Evolutionary conservation across 2,329 filamentous ascomycete species (phyloP).

Genomic region (Nannizziopsis arthrosporioides): DNA sequence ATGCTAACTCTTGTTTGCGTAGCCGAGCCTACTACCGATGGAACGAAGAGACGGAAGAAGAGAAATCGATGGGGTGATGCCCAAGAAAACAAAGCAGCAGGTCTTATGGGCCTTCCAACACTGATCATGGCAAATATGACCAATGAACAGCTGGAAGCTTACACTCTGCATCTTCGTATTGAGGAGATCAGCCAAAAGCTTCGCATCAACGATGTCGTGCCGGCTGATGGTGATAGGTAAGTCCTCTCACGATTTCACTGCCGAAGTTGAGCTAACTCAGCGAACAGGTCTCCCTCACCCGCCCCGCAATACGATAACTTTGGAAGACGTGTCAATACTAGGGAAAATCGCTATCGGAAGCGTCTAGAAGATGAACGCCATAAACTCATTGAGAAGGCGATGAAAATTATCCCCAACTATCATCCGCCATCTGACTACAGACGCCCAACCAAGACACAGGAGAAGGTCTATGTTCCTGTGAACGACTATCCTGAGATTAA

Average conservation of each 20-base stretch:
- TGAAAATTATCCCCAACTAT: slow-evolving; percentile 99
- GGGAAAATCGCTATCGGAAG: slow-evolving; percentile 97
- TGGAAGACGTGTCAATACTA: slow-evolving; percentile 96
- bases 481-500: slow-evolving; percentile 99
- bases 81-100: slow-evolving; percentile 95
- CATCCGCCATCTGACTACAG: slow-evolving; percentile 97
- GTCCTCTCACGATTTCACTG: slow-evolving; percentile 5
- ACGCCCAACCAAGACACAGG: slow-evolving; percentile 97
- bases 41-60: slow-evolving; percentile 85
- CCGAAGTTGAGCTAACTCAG: slow-evolving; percentile 14
- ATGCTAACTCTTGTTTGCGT: slow-evolving; percentile 9
- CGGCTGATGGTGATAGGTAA: slow-evolving; percentile 89
- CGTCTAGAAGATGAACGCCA: slow-evolving; percentile 96
- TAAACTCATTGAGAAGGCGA: slow-evolving; percentile 96
- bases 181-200: slow-evolving; percentile 99
- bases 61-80: slow-evolving; percentile 97
- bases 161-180: slow-evolving; percentile 89
- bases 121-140: slow-evolving; percentile 98
- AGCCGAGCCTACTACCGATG: slow-evolving; percentile 52
- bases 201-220: slow-evolving; percentile 96
- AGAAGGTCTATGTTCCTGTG: slow-evolving; percentile 99
- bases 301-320: slow-evolving; percentile 98
- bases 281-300: slow-evolving; percentile 75
- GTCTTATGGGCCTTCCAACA: slow-evolving; percentile 91
- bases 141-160: slow-evolving; percentile 93